Conservation (phyloP, 371 early-diverging fungal species). For the Mucor sp. region DNA sequence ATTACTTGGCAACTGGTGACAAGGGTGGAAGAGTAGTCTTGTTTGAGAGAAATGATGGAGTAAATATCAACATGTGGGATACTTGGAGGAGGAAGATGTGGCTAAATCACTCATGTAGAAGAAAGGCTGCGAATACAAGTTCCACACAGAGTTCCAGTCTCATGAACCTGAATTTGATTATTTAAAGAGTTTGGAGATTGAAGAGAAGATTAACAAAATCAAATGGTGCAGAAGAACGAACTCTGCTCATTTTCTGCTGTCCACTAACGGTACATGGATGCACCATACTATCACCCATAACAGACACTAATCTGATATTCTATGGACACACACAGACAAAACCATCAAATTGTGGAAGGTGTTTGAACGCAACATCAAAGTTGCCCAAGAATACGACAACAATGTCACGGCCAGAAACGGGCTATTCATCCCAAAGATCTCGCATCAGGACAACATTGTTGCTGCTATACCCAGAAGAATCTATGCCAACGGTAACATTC, state of each 20-base stretch:
- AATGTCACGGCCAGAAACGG: conserved; percentile 15
- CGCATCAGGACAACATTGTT: conserved; percentile 93
- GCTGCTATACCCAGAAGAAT: conserved; percentile 94
- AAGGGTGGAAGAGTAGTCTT: conserved; percentile 97
- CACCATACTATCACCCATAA: too few relatives aligned
- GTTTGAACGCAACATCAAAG: conserved; percentile 94
- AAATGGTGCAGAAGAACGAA: conserved; percentile 96
- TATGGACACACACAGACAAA: conserved; percentile 76
- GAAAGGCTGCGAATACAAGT: conserved; percentile 98
- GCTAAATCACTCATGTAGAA: conserved; percentile 62
- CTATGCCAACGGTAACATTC: conserved; percentile 78
- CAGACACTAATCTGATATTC: not conserved
- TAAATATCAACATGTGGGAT: conserved; percentile 48
- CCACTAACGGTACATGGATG: conserved; percentile 86
- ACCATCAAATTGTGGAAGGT: conserved; percentile 99
- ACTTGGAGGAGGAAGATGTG: not conserved
- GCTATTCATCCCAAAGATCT: conserved; percentile 84
- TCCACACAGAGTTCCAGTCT: conserved; percentile 98
- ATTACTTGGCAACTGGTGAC: conserved; percentile 97
- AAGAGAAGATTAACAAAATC: conserved; percentile 99
- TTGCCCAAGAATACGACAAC: conserved; percentile 88
- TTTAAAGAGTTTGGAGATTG: conserved; percentile 98
- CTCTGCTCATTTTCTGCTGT: conserved; percentile 93
- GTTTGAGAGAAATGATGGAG: conserved; percentile 95
- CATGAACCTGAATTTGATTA: conserved; percentile 99